Evolutionary conservation across 176 grass and related monocot species (phyloP).

Genomic region (Rhipidocladum racemiflorum): DNA sequence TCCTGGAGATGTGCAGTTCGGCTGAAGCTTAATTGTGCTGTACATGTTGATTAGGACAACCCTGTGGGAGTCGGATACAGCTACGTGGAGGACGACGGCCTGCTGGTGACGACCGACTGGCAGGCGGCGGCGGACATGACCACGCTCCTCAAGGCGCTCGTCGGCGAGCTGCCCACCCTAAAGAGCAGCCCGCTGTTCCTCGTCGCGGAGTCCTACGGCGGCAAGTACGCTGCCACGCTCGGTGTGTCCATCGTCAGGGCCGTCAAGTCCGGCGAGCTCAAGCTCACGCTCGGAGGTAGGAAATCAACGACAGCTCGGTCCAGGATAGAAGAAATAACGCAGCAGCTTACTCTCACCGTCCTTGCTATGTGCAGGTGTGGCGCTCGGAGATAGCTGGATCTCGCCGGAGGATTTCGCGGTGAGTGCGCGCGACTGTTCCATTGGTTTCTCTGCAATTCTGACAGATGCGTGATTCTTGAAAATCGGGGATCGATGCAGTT

Average conservation of each 20-base stretch:
- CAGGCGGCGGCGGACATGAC: constrained; percentile 52
- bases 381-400: constrained; percentile 74
- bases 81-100: constrained; percentile 45
- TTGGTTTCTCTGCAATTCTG: no score
- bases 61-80: constrained; percentile 82
- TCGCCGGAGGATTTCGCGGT: constrained; percentile 74
- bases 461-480: no score
- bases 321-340: no score
- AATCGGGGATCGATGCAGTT: no score
- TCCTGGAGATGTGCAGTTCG: no score
- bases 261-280: constrained; percentile 45
- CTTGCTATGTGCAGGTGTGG: constrained; percentile 49
- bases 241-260: constrained; percentile 52
- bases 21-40: no score
- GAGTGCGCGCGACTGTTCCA: no score
- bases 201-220: constrained; percentile 78
- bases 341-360: no score
- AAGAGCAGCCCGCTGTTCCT: constrained; percentile 67
- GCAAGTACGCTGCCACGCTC: constrained; percentile 68
- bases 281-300: constrained; percentile 49
- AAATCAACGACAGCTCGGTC: no score
- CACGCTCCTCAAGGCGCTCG: constrained; percentile 50
- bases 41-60: no score
- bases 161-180: constrained; percentile 28
- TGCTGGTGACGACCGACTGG: constrained; percentile 61